Percentiles rank a stretch among this genome's conserved stretches.
Conservation (phyloP, 805 yeast genomes). For the Ogataea trehalophila region DNA sequence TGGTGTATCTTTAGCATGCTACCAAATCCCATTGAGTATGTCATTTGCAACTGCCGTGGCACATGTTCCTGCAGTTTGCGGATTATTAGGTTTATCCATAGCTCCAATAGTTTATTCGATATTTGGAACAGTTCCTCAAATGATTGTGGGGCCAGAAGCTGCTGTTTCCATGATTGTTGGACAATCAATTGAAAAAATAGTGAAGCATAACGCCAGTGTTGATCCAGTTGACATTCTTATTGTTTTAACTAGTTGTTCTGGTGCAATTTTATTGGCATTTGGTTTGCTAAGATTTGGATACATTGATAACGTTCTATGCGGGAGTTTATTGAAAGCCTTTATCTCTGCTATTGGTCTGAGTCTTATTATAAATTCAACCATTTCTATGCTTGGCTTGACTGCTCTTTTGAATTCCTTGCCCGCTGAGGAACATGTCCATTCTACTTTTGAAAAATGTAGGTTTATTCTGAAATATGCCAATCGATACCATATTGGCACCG, state of each 20-base stretch:
- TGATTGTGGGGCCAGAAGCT: constrained; percentile 91
- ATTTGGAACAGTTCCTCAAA: constrained; percentile 80
- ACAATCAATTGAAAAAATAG: constrained; percentile 59
- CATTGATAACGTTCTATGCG: constrained; percentile 72
- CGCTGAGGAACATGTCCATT: constrained; percentile 47
- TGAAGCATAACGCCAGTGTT: constrained; percentile 37
- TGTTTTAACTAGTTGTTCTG: constrained; percentile 69
- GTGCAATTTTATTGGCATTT: constrained; percentile 62
- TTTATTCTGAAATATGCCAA: constrained; percentile 49
- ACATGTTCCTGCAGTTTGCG: constrained; percentile 76
- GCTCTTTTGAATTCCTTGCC: constrained; percentile 40
- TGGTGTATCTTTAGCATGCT: constrained; percentile 83
- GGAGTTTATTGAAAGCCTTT: constrained; percentile 76
- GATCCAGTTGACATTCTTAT: constrained; percentile 55
- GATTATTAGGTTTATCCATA: constrained; percentile 68
- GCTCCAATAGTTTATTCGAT: constrained; percentile 76
- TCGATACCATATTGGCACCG: constrained; percentile 53
- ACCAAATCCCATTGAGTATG: constrained; percentile 84
- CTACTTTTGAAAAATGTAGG: constrained; percentile 64
- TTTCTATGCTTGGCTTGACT: constrained; percentile 67
- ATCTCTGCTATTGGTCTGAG: constrained; percentile 81
- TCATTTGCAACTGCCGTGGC: constrained; percentile 81
- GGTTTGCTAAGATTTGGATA: constrained; percentile 86
- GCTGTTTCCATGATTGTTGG: constrained; percentile 82
- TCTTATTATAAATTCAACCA: constrained; percentile 72